These are phyloP conservation scores for Pythium guiyangense DNA, from an alignment of 352 stramenopile genomes.

Conservation along the genomic window DNA sequence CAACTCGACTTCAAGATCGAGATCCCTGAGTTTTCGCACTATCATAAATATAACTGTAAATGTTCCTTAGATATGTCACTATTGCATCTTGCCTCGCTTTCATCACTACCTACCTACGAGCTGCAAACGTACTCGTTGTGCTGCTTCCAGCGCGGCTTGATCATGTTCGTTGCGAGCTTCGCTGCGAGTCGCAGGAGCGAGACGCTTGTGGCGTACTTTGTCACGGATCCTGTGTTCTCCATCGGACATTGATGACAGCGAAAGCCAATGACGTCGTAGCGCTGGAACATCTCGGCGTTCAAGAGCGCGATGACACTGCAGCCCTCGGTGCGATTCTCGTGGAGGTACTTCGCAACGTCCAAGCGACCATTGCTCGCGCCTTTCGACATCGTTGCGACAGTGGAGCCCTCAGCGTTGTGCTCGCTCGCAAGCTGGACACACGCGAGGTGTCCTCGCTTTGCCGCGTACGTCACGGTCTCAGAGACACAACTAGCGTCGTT, in stretches of 20 bases:
- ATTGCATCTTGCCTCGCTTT: no score
- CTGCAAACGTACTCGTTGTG: no score
- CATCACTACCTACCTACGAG: no score
- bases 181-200: no score
- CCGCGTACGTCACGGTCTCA: not conserved
- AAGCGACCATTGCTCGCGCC: not conserved
- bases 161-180: no score
- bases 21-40: no score
- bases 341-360: not conserved
- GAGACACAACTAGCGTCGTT: not conserved
- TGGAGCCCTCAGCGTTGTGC: not conserved
- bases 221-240: not conserved
- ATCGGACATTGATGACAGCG: not conserved
- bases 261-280: not conserved
- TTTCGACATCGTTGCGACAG: not conserved
- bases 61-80: no score
- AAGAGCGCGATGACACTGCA: not conserved
- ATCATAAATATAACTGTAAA: no score
- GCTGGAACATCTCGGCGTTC: not conserved
- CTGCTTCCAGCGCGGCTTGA: no score
- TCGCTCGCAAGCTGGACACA: not conserved
- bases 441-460: not conserved
- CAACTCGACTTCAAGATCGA: no score
- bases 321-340: not conserved
- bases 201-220: no score